Evolutionary conservation across 2,329 filamentous ascomycete genomes (phyloP), one percentile per base, ranked within the genome.

Genomic region (Chaetomiaceae sp.): DNA sequence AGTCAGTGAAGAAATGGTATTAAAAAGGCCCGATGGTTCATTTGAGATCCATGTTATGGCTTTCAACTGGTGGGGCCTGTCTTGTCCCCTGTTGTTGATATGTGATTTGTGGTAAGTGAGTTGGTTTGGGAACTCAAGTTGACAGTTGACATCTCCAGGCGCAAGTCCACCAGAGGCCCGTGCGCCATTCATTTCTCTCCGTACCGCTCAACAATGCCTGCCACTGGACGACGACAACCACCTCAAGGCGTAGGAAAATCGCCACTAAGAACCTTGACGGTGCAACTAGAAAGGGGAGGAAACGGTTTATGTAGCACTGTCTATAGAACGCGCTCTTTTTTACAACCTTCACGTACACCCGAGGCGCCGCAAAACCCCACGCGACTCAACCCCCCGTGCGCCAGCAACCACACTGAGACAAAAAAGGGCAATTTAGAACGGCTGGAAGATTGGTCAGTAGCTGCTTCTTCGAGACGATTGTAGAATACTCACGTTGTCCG

Each of bases 401-500:
- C 49, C 55, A 51, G 33, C 20, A 43, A 38, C 35, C 39, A 43
- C 47, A 30, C n/a, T 46, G 17, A 20, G 5, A 27, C 31, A 21
- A 21, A 38, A 21, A 27, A 7, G 9, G 19, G 33, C n/a, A 17
- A 43, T 54, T 62, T 62, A 62, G 51, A 63, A 63, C 46, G 60
- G 58, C 59, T 62, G 35, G 9, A 20, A 4, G 0, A 37, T 20
- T 12, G 6, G 33, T 57, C 40, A 59, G 51, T 8, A 31, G 12
- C 4, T 25, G 10, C 16, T n/a, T n/a, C n/a, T n/a, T n/a, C n/a
- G n/a, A n/a, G n/a, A n/a, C n/a, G n/a, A n/a, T n/a, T n/a, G n/a
- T n/a, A n/a, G n/a, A n/a, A n/a, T n/a, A 74, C 79, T 72, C 61
- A 84, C 81, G 70, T 82, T 83, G 70, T 85, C 81, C 54, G 80